Evolutionary conservation across 1,139 yeast species (phyloP).

Genomic region (Blastobotrys capitulatus): DNA sequence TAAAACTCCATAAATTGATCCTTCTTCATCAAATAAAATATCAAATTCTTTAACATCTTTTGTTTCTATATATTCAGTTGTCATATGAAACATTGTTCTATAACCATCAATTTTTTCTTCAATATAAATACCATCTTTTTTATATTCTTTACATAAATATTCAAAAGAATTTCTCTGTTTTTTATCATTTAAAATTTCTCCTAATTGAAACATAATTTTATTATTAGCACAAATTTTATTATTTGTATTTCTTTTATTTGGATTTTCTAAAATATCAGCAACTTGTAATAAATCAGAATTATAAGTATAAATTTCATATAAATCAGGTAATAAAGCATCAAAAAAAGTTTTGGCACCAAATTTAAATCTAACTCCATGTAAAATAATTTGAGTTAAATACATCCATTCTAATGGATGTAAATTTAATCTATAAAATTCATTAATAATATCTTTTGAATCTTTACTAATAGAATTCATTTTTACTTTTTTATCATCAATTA

Average conservation of each 20-base stretch:
- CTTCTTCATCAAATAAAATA: too few species aligned
- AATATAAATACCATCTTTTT: slow-evolving; percentile 36
- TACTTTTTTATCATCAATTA: too few species aligned
- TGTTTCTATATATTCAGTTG: slow-evolving; percentile 11
- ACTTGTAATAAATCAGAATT: not conserved
- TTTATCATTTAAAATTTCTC: not conserved
- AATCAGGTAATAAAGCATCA: slow-evolving; percentile 41
- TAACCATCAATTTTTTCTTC: slow-evolving; percentile 97
- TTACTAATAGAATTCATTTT: not conserved
- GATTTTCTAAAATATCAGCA: not conserved
- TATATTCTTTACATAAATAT: not conserved
- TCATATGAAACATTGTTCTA: slow-evolving; percentile 67
- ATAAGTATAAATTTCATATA: not conserved
- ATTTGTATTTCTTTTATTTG: not conserved
- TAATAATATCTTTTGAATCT: slow-evolving; percentile 21
- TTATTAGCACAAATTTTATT: not conserved
- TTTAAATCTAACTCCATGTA: slow-evolving; percentile 45
- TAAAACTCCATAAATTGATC: too few species aligned
- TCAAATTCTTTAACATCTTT: too few species aligned
- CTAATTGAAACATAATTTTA: not conserved
- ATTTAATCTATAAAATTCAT: slow-evolving; percentile 43
- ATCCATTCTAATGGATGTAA: slow-evolving; percentile 56
- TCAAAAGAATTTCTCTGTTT: too few species aligned
- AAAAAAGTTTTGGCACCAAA: slow-evolving; percentile 60
- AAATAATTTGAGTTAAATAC: slow-evolving; percentile 62